Evolutionary conservation across 2,329 filamentous ascomycete genomes (phyloP).

Genomic region (Metarhizium sp.): DNA sequence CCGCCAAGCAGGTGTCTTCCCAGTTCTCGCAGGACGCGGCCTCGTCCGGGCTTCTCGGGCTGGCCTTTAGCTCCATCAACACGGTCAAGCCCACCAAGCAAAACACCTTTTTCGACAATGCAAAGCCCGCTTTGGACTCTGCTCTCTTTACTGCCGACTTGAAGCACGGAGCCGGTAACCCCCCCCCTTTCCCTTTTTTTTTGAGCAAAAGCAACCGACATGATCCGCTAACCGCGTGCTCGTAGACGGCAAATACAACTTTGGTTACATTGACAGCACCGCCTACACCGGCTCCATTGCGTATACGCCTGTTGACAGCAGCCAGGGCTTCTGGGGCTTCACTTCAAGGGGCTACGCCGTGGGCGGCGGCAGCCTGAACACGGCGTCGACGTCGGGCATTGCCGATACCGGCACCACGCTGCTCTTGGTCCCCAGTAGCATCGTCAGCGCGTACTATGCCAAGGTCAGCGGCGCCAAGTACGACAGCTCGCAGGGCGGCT

Average conservation of each 20-base stretch:
- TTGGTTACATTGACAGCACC: conserved; percentile 56
- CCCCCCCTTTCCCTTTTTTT: too few species aligned
- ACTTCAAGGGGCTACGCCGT: conserved; percentile 14
- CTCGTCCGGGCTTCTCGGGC: conserved; percentile 32
- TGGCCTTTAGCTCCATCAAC: conserved; percentile 33
- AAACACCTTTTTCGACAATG: conserved; percentile 29
- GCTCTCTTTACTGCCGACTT: conserved; percentile 61
- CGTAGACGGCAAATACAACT: conserved; percentile 60
- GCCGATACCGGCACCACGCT: conserved; percentile 55
- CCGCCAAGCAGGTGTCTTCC: conserved; percentile 29
- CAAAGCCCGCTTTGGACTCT: conserved; percentile 9
- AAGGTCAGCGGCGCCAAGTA: too few species aligned
- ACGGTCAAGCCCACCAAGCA: conserved; percentile 29
- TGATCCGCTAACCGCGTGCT: background rate
- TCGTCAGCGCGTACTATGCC: conserved; percentile 26
- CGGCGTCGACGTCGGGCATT: conserved; percentile 36
- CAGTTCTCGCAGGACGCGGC: conserved; percentile 29
- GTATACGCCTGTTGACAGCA: conserved; percentile 52
- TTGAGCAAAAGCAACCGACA: too few species aligned
- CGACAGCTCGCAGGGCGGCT: conserved; percentile 24
- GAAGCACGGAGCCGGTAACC: conserved; percentile 32
- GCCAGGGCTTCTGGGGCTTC: conserved; percentile 53
- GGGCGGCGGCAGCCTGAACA: conserved; percentile 8
- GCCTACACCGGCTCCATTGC: conserved; percentile 55
- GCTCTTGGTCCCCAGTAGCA: conserved; percentile 44